Base-by-base conservation (phyloP, 2,329 filamentous ascomycete genomes). In the Coleophoma cylindrospora region DNA sequence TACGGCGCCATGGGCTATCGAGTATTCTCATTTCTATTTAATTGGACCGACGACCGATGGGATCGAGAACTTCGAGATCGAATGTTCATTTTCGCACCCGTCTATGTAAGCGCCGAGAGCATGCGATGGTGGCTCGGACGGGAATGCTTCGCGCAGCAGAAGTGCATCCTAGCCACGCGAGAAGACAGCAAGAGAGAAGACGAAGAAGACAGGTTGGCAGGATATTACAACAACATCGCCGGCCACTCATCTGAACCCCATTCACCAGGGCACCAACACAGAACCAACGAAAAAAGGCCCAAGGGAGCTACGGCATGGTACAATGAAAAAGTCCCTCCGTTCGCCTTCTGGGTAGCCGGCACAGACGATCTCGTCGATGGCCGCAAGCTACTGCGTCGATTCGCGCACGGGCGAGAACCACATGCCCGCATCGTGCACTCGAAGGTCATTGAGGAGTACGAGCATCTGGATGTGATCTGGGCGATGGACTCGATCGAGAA, bases 101-200 rank as follows among this genome's bases (percentile, higher is more conserved):
- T 95, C 0, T 95, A 95, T 61, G 89, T 96, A 46, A 90, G 85
- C 59, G 81, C 89, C 1, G 91, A 96, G 70, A 86, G 84, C 51
- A 96, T 96, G 89, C 78, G 89, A 6, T 97, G 92, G 92, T 96
- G 92, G 92, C 77, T 96, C 0, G 92, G 91, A 0, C 74, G 85
- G 4, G 89, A 94, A 60, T 91, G 91, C 58, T 96, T 95, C 62
- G 86, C 82, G 22, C 83, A 77, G 59, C 89, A 96, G 61, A 89
- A 88, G 64, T 96, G 91, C 63, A 95, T 96, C 47, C 73, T 96
- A 7, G 79, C 88, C 1, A 95, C 91, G 1, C 79, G 80, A 37
- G 87, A 91, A 54, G 82, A 86, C 58, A 81, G 86, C 40, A 71
- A 67, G 27, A 74, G 83, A 50, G 83, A 87, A 48, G 80, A 84